Evolutionary conservation across 805 yeast species (phyloP).

Genomic region (Saccharomyces cerevisiae): DNA sequence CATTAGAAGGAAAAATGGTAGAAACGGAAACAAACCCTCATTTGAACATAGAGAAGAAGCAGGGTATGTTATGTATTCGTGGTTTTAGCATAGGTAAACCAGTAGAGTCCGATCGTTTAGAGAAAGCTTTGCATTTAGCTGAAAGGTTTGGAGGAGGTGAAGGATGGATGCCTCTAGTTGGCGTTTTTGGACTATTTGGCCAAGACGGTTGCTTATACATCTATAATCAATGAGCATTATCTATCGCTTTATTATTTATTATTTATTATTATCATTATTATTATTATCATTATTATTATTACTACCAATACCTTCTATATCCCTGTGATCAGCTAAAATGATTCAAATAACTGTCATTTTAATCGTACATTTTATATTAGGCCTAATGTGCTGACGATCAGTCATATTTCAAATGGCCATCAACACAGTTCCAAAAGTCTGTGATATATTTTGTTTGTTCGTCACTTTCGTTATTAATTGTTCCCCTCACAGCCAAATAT

Average conservation of each 20-base stretch:
- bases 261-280: neutral
- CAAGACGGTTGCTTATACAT: slow-evolving; percentile 65
- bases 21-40: slow-evolving; percentile 26
- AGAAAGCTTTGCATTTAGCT: slow-evolving; percentile 25
- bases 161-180: slow-evolving; percentile 45
- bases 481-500: slow-evolving; percentile 49
- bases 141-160: slow-evolving; percentile 37
- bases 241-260: neutral
- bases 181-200: slow-evolving; percentile 54
- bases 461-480: slow-evolving; percentile 16
- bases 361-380: neutral
- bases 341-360: neutral
- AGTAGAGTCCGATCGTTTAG: slow-evolving; percentile 24
- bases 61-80: slow-evolving; percentile 48
- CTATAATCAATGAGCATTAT: slow-evolving; percentile 16
- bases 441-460: slow-evolving; percentile 40
- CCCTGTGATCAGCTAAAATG: neutral
- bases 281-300: neutral
- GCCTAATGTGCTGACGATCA: slow-evolving; percentile 1
- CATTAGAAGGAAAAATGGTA: slow-evolving; percentile 51
- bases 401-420: slow-evolving; percentile 40
- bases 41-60: slow-evolving; percentile 30
- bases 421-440: slow-evolving; percentile 44
- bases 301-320: neutral
- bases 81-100: slow-evolving; percentile 63